Evolutionary conservation across 2,329 filamentous ascomycete species (phyloP).

Genomic region (Penicillium sp.): DNA sequence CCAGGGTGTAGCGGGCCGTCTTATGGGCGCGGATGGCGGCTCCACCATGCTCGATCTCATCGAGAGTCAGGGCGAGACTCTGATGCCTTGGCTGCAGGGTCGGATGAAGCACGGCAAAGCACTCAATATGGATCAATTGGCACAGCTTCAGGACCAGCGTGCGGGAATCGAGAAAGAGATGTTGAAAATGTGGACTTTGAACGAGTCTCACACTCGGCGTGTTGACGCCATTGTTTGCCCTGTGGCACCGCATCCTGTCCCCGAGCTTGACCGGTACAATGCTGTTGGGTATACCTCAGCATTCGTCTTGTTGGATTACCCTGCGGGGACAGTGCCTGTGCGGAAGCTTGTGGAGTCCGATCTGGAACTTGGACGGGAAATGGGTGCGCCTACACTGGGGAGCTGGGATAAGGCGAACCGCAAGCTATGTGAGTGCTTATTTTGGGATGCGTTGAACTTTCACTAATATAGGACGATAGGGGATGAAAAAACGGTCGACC

Average conservation of each 20-base stretch:
- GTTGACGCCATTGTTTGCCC: slow-evolving; percentile 62
- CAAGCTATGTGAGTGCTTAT: slow-evolving; percentile 49
- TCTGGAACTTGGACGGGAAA: slow-evolving; percentile 46
- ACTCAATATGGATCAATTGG: slow-evolving; percentile 47
- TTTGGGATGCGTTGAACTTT: neutral
- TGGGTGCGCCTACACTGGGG: slow-evolving; percentile 41
- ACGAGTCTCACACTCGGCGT: slow-evolving; percentile 11
- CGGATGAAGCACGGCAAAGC: slow-evolving; percentile 49
- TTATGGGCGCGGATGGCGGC: slow-evolving; percentile 57
- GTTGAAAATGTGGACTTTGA: slow-evolving; percentile 52
- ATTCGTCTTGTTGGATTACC: slow-evolving; percentile 60
- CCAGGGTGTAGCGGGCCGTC: slow-evolving; percentile 53
- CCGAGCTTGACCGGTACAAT: slow-evolving; percentile 60
- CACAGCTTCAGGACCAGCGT: slow-evolving; percentile 52
- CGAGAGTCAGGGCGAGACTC: slow-evolving; percentile 52
- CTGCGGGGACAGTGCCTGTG: slow-evolving; percentile 56
- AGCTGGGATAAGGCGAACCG: slow-evolving; percentile 60
- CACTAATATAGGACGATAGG: slow-evolving; percentile 22
- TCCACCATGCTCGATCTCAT: slow-evolving; percentile 55
- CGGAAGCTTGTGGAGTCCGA: slow-evolving; percentile 49
- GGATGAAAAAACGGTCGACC: slow-evolving; percentile 49
- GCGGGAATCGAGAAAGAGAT: slow-evolving; percentile 53
- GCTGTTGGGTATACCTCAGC: slow-evolving; percentile 58
- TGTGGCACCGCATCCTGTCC: slow-evolving; percentile 60
- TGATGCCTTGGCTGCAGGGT: slow-evolving; percentile 57